Evolutionary conservation across 257 asterid species (phyloP), one percentile per base, ranked within the genome.

Genomic region (Anisodus acutangulus): DNA sequence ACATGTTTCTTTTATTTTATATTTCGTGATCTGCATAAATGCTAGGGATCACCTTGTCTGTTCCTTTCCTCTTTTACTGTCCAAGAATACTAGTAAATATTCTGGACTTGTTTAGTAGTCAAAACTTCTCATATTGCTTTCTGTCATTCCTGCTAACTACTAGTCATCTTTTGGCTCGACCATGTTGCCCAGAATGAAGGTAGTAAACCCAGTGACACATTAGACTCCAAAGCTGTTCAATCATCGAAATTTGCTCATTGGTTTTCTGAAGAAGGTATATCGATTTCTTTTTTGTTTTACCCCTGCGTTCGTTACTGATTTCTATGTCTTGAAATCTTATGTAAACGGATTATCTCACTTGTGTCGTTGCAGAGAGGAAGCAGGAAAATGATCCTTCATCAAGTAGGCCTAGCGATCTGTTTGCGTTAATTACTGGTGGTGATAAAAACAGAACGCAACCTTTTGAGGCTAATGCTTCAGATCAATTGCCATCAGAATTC

Each of bases 181-280:
- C 85, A 45, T 68, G 66, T 84, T 82, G 45, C 83, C 83, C 86
- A 96, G 98, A 87, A 83, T 87, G 85, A 84, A 54, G 91, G 69
- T 66, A 78, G 81, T 86, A 90, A 88, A 78, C 87, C 88, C 57
- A 94, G 87, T 76, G 95, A 90, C 51, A 79, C 86, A 80, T 83
- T 91, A 93, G 87, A 84, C 87, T 88, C 91, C 76, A 86, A 74
- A 51, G 47, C 92, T 83, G 89, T 64, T 51, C 92, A 87, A 60
- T 89, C 97, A 4, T 94, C 98, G 3, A 95, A 94, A 90, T 90
- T 95, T 89, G 93, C 97, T 82, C 94, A 85, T 72, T 95, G 97
- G 98, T 95, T 95, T 88, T 89, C 78, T 22, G 95, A 89, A 89
- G 98, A 94, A 89, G 98, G 98, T 95, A 87, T 41, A n/a, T 66